phyloP scores from a whole-genome alignment of 257 asterid species.

The Vinca minor region DNA sequence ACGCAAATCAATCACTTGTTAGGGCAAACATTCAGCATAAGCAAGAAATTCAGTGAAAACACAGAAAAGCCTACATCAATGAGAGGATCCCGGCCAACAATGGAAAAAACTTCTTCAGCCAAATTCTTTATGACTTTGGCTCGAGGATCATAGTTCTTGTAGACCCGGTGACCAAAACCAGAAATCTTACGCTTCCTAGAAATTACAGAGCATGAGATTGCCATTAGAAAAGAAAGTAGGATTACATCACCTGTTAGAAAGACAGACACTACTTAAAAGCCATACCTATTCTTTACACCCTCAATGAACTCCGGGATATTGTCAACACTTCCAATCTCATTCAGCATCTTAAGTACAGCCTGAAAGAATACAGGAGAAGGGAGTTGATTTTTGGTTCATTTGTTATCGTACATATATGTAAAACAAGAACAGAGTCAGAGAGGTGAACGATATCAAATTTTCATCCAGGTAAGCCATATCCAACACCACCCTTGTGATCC shows the following conservation, averaged over 20 bases:
- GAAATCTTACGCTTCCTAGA: constrained; percentile 98
- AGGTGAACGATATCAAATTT: constrained; percentile 4
- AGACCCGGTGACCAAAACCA: constrained; percentile 99
- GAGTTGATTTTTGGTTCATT: constrained; percentile 2
- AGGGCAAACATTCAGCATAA: neutral
- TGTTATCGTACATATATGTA: no score
- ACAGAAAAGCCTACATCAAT: constrained; percentile 58
- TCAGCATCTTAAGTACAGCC: constrained; percentile 99
- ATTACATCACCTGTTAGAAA: neutral
- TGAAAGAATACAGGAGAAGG: constrained; percentile 22
- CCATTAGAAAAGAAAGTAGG: neutral
- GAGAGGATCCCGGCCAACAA: constrained; percentile 97
- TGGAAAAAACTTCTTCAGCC: constrained; percentile 94
- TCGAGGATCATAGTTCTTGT: constrained; percentile 95
- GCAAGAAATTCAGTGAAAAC: neutral
- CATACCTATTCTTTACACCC: constrained; percentile 90
- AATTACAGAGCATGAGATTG: constrained; percentile 7
- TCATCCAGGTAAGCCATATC: neutral
- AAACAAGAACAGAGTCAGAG: neutral
- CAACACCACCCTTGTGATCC: neutral
- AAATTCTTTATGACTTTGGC: constrained; percentile 91
- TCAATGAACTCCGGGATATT: constrained; percentile 90
- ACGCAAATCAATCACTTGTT: neutral
- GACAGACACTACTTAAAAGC: neutral
- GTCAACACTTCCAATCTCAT: constrained; percentile 83